These are phyloP conservation scores for Pterocarpus macrocarpus DNA, from an alignment of 306 rosid genomes.

Conservation along the genomic window DNA sequence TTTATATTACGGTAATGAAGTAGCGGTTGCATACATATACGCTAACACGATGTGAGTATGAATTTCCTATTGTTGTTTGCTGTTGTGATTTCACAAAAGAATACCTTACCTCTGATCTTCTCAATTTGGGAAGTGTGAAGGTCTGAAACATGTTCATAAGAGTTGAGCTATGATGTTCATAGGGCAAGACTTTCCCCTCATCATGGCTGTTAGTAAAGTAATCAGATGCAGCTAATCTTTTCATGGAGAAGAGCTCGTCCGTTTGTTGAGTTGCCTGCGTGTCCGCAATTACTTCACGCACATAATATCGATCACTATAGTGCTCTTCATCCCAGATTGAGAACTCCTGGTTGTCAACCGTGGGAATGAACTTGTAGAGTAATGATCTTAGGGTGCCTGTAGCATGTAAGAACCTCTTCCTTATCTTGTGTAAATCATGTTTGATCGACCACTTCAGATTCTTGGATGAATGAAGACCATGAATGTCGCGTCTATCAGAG, in stretches of 20 bases:
- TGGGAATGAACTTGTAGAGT: conserved; percentile 44
- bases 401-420: conserved; percentile 42
- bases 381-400: conserved; percentile 44
- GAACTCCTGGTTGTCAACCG: too few species aligned
- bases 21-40: neutral
- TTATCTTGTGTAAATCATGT: conserved; percentile 33
- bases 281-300: conserved; percentile 11
- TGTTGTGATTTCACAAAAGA: conserved; percentile 9
- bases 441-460: conserved; percentile 34
- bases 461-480: conserved; percentile 40
- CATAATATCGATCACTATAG: conserved; percentile 1
- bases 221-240: conserved; percentile 24
- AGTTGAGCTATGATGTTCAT: conserved; percentile 33
- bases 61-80: neutral
- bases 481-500: conserved; percentile 7
- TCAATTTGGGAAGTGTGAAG: conserved; percentile 46
- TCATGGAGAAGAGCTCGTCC: conserved; percentile 2
- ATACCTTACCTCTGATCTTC: conserved; percentile 49
- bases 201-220: conserved; percentile 5
- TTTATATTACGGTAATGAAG: neutral
- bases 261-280: conserved; percentile 7
- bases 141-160: conserved; percentile 43
- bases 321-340: conserved; percentile 38
- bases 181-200: conserved; percentile 36
- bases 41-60: neutral